A percentile compares a stretch with the other conserved stretches of the same genome.
Evolutionary conservation across 768 basidiomycete genomes (phyloP).

Genomic region (Rubroboletus satanas): DNA sequence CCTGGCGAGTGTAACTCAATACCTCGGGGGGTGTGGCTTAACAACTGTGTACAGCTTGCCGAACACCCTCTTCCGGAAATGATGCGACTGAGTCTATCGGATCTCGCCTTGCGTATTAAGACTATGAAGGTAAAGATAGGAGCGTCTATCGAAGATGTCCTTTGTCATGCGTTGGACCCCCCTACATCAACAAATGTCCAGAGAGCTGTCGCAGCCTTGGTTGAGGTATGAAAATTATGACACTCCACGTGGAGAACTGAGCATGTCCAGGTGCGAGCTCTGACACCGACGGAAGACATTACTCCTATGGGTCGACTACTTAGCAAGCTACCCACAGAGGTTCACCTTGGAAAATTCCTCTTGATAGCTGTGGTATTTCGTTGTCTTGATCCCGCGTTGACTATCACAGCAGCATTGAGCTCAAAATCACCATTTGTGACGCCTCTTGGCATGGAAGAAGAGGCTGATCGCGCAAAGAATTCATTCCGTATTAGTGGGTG

Average conservation of each 20-base stretch:
- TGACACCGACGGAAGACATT: conserved; percentile 84
- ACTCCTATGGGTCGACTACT: conserved; percentile 90
- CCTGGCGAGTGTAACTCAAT: conserved; percentile 41
- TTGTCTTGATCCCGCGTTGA: conserved; percentile 94
- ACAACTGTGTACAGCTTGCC: conserved; percentile 54
- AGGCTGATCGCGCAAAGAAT: conserved; percentile 80
- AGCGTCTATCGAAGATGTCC: conserved; percentile 82
- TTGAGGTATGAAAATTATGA: conserved; percentile 55
- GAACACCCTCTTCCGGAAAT: conserved; percentile 95
- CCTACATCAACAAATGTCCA: conserved; percentile 84
- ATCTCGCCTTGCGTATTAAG: conserved; percentile 87
- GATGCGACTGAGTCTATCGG: conserved; percentile 87
- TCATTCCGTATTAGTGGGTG: conserved; percentile 70
- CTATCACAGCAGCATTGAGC: conserved; percentile 89
- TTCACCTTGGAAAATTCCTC: conserved; percentile 92
- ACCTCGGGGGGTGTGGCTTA: background rate
- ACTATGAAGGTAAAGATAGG: conserved; percentile 90
- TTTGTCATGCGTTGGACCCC: conserved; percentile 86
- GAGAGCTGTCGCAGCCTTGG: conserved; percentile 83
- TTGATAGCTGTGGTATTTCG: conserved; percentile 79
- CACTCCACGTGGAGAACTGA: background rate
- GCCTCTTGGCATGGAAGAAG: conserved; percentile 82
- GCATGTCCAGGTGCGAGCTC: conserved; percentile 64
- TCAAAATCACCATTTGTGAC: conserved; percentile 91
- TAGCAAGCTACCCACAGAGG: conserved; percentile 91